Evolutionary conservation across 768 basidiomycete genomes (phyloP).

Genomic region (Leucogyrophana mollusca): DNA sequence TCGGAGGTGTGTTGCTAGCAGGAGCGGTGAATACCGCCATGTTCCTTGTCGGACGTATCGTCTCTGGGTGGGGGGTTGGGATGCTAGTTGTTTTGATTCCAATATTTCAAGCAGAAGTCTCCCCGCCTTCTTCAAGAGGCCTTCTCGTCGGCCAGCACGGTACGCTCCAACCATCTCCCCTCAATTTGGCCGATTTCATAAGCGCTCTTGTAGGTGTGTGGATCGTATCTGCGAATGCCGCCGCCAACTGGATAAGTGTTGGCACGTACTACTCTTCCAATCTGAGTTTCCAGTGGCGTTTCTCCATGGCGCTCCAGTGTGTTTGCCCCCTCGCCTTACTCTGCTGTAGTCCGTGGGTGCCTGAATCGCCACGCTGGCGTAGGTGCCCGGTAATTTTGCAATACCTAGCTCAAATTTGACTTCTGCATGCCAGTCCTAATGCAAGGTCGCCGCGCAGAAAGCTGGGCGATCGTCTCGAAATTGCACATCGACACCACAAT

Average conservation of each 20-base stretch:
- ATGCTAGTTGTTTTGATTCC: slow-evolving; percentile 4
- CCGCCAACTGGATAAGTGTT: background rate
- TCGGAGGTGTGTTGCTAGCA: background rate
- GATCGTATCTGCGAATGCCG: background rate
- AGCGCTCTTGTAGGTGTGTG: background rate
- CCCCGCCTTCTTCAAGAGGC: background rate
- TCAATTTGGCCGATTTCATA: background rate
- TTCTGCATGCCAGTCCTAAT: too few species aligned
- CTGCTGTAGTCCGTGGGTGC: too few species aligned
- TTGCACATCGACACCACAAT: background rate
- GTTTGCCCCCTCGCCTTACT: too few species aligned
- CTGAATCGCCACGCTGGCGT: too few species aligned
- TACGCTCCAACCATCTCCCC: background rate
- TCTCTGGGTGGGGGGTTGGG: slow-evolving; percentile 2
- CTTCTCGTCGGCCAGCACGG: slow-evolving; percentile 1
- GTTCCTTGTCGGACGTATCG: background rate
- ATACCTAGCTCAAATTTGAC: too few species aligned
- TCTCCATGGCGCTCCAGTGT: too few species aligned
- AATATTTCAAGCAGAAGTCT: slow-evolving; percentile 1
- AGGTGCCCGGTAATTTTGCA: too few species aligned
- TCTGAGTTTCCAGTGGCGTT: too few species aligned
- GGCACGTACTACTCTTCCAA: background rate
- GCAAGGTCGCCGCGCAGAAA: too few species aligned
- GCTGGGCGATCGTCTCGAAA: slow-evolving; percentile 1
- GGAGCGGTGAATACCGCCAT: background rate